Conservation (phyloP, 768 basidiomycete species). For the Cyclocybe cylindracea region DNA sequence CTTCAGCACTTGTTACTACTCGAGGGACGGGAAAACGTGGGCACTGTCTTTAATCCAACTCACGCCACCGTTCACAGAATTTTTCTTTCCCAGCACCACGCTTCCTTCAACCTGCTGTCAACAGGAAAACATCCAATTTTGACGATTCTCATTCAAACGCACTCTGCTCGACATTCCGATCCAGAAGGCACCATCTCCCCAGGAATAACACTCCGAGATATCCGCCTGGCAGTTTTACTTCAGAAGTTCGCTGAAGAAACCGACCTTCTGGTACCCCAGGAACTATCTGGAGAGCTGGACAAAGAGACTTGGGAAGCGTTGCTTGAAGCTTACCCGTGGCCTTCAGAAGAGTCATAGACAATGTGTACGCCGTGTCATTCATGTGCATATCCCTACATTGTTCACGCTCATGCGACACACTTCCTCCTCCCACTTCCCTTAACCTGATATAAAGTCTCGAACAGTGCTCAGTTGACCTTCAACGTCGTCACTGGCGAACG, state of each 20-base stretch:
- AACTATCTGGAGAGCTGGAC: not conserved
- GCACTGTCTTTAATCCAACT: not conserved
- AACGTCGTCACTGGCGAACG: conserved; percentile 15
- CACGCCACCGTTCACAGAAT: not conserved
- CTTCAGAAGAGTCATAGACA: not conserved
- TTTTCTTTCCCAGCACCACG: conserved; percentile 22
- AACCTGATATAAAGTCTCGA: conserved; percentile 12
- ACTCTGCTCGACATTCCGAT: conserved; percentile 18
- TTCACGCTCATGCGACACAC: not conserved
- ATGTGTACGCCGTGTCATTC: not conserved
- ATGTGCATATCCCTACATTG: not conserved
- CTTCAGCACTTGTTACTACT: conserved; percentile 14
- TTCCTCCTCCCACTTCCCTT: not conserved
- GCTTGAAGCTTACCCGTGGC: conserved; percentile 7
- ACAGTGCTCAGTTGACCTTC: conserved; percentile 10
- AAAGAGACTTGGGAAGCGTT: conserved; percentile 1
- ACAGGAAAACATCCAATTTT: conserved; percentile 12
- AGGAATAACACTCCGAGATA: conserved; percentile 51
- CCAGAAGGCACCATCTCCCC: conserved; percentile 18
- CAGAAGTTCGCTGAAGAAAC: conserved; percentile 25
- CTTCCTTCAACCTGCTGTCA: conserved; percentile 11
- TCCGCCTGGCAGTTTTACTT: conserved; percentile 47
- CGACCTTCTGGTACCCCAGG: not conserved
- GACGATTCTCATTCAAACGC: conserved; percentile 21
- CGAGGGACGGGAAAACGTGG: conserved; percentile 20